Evolutionary conservation across 2,329 filamentous ascomycete species (phyloP), one percentile per base, ranked within the genome.

Genomic region (Penicillium janthinellum): DNA sequence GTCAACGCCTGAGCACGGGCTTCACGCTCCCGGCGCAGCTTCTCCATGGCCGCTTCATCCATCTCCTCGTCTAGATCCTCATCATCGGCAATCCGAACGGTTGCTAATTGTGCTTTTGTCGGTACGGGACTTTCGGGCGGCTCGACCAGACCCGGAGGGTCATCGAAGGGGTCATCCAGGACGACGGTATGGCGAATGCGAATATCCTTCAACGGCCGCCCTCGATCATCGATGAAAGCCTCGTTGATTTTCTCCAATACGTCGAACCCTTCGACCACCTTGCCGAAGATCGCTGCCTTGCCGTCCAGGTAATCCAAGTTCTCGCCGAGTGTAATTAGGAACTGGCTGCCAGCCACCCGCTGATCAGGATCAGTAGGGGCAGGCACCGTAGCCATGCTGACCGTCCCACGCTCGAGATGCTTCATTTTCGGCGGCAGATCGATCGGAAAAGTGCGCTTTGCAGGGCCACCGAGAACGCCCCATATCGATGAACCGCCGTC

Each of bases 221-320:
- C 93, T 59, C 88, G 89, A 41, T 92, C 87, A 73, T 98, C 94
- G 58, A 92, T 87, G 64, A 97, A 96, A 15, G 92, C 87, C 39
- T 87, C 85, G 74, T 98, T 97, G 78, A 98, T 92, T 79, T 94
- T 96, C 73, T 98, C 93, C 54, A 99, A 79, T 8, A 88, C 89
- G 77, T 98, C 94, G 66, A 98, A 97, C 0, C 95, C 95, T 77
- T 99, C 94, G 0, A 96, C 95, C 0, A 98, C 92, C 68, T 92
- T 93, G 59, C 92, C 94, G 73, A 98, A 99, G 49, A 97, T 90
- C 31, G 92, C 91, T n/a, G 91, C 92, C 73, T 95, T 96, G 63
- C 91, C 92, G 72, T 99, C 92, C 35, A 98, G 79, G 72, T 90
- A 96, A 71, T 97, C 93, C 1, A 96, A 88, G 62, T 95, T 88